Evolutionary conservation across 148 eudicot genomes (phyloP).

Genomic region (Rheum nobile): DNA sequence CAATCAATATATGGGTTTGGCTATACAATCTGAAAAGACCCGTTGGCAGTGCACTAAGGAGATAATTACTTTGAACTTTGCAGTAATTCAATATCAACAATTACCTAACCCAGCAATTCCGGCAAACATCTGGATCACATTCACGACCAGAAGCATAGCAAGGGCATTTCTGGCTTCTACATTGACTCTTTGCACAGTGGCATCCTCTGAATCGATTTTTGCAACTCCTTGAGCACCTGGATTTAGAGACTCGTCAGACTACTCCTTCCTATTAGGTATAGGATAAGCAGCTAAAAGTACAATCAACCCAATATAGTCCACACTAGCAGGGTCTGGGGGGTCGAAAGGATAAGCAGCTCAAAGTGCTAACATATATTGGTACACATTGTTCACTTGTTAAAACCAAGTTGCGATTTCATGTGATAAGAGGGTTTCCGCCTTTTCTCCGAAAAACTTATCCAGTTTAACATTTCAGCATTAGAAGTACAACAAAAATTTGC

Average conservation of each 20-base stretch:
- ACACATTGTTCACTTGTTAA: neutral
- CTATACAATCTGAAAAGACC: conserved; percentile 30
- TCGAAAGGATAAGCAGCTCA: neutral
- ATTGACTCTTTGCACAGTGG: conserved; percentile 97
- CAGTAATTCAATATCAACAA: conserved; percentile 1
- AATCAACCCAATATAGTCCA: too few species aligned
- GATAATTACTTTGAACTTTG: neutral
- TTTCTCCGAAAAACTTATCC: neutral
- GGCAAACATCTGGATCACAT: conserved; percentile 98
- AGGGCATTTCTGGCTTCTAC: conserved; percentile 95
- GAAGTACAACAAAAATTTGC: neutral
- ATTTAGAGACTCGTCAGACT: neutral
- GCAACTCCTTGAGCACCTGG: conserved; percentile 88
- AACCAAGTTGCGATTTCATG: neutral
- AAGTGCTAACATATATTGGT: neutral
- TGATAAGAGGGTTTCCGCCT: neutral
- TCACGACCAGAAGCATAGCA: conserved; percentile 96
- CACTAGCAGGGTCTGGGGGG: too few species aligned
- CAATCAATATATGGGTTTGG: conserved; percentile 5
- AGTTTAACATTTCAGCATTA: neutral
- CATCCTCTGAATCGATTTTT: conserved; percentile 92
- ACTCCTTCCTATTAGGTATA: neutral
- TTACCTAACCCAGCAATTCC: conserved; percentile 98
- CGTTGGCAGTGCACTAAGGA: neutral
- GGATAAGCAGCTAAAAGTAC: neutral